Conservation (phyloP, 352 stramenopile species). For the Phytophthora capsici region DNA sequence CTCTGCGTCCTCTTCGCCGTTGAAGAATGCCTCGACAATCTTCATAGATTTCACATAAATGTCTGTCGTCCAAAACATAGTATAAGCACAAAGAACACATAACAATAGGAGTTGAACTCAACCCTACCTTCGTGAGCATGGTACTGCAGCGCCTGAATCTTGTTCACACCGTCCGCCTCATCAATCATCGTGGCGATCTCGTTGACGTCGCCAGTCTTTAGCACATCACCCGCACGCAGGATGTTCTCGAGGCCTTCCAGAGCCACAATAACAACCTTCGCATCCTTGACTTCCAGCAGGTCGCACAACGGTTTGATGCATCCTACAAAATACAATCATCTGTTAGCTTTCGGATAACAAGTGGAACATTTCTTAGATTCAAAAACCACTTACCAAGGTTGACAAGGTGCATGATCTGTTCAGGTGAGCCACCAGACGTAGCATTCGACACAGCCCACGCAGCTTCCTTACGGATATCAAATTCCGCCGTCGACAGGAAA, state of each 20-base stretch:
- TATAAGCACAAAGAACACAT: conserved; percentile 28
- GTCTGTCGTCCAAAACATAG: conserved; percentile 51
- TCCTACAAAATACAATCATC: conserved; percentile 39
- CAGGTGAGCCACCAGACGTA: conserved; percentile 93
- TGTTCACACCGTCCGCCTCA: conserved; percentile 96
- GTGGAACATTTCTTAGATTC: not conserved
- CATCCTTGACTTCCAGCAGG: conserved; percentile 95
- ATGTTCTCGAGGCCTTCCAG: conserved; percentile 99
- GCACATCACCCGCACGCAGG: conserved; percentile 89
- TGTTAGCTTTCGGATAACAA: conserved; percentile 7
- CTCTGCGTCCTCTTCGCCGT: conserved; percentile 97
- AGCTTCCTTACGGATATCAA: conserved; percentile 99
- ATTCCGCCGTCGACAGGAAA: conserved; percentile 96
- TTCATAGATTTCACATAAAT: conserved; percentile 95
- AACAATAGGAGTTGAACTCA: conserved; percentile 2
- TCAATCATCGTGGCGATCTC: conserved; percentile 96
- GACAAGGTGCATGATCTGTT: conserved; percentile 98
- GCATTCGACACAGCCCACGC: conserved; percentile 99
- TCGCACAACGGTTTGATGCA: conserved; percentile 98
- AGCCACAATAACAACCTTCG: conserved; percentile 98
- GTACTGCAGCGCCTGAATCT: conserved; percentile 98
- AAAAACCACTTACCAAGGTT: conserved; percentile 74
- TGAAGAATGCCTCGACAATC: conserved; percentile 98
- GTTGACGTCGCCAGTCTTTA: conserved; percentile 90
- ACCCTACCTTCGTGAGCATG: conserved; percentile 96